Conservation (phyloP, 2,329 filamentous ascomycete genomes). For the Cladosporium sphaerospermum region DNA sequence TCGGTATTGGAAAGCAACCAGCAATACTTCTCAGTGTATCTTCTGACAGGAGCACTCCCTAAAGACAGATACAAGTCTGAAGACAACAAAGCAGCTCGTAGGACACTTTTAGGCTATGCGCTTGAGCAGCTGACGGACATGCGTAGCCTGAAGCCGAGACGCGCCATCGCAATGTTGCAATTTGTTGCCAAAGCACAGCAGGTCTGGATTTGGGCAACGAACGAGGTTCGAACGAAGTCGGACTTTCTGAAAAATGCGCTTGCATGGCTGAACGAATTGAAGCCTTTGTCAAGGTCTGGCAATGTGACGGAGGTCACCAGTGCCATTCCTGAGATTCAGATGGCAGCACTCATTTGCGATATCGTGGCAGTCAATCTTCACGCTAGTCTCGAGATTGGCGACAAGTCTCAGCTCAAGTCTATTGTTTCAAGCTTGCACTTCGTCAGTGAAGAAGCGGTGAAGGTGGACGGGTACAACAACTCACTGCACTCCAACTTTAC, state of each 20-base stretch:
- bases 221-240: constrained; percentile 66
- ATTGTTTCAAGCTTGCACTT: constrained; percentile 72
- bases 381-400: constrained; percentile 69
- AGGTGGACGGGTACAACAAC: constrained; percentile 75
- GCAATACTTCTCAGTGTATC: constrained; percentile 91
- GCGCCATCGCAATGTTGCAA: constrained; percentile 70
- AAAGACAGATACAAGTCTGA: constrained; percentile 64
- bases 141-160: constrained; percentile 54
- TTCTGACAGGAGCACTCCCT: constrained; percentile 82
- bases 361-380: constrained; percentile 89
- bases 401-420: constrained; percentile 60
- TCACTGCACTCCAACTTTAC: constrained; percentile 82
- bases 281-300: constrained; percentile 39
- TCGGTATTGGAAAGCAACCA: constrained; percentile 83
- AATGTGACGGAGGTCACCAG: constrained; percentile 23
- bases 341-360: constrained; percentile 79
- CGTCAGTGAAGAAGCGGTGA: constrained; percentile 69
- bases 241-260: constrained; percentile 67
- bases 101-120: constrained; percentile 68
- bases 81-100: constrained; percentile 44
- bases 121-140: constrained; percentile 63
- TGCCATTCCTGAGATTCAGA: constrained; percentile 38
- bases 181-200: constrained; percentile 87
- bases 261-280: constrained; percentile 58
- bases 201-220: constrained; percentile 92